phyloP scores from a whole-genome alignment of 192 early-diverging fungal species.

The Helicostylum pulchrum region DNA sequence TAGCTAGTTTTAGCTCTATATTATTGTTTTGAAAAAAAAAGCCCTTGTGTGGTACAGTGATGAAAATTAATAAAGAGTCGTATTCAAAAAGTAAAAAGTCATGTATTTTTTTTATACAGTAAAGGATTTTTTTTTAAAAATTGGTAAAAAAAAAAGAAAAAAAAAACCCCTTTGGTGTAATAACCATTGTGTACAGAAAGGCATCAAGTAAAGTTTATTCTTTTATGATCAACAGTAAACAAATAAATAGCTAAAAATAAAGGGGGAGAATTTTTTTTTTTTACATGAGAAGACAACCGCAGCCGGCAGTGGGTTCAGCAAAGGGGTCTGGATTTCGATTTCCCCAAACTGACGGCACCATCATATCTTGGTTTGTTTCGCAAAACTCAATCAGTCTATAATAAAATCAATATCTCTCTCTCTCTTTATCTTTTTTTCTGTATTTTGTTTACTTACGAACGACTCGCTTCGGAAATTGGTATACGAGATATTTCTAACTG shows the following conservation, averaged over 20 bases:
- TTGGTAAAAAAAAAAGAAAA: background rate
- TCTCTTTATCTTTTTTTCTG: background rate
- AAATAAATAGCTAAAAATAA: background rate
- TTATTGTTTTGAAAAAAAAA: too few species aligned
- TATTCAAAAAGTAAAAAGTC: too few species aligned
- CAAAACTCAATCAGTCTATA: slow-evolving; percentile 30
- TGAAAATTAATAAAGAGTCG: too few species aligned
- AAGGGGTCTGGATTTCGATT: slow-evolving; percentile 23
- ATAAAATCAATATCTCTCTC: background rate
- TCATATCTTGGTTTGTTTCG: slow-evolving; percentile 20
- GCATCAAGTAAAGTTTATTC: background rate
- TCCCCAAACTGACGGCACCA: slow-evolving; percentile 31
- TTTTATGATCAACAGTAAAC: slow-evolving; percentile 2
- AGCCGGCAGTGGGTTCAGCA: slow-evolving; percentile 18
- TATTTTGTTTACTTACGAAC: slow-evolving; percentile 31
- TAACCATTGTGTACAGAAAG: too few species aligned
- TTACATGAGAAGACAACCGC: slow-evolving; percentile 16
- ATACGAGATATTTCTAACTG: slow-evolving; percentile 74
- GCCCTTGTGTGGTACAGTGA: too few species aligned
- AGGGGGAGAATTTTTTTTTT: too few species aligned
- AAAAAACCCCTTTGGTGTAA: too few species aligned
- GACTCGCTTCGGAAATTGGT: slow-evolving; percentile 67
- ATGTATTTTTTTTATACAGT: too few species aligned
- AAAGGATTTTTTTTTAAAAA: too few species aligned
- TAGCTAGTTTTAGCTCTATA: too few species aligned